Conservation (phyloP, 306 rosid genomes). For the Cercis canadensis region DNA sequence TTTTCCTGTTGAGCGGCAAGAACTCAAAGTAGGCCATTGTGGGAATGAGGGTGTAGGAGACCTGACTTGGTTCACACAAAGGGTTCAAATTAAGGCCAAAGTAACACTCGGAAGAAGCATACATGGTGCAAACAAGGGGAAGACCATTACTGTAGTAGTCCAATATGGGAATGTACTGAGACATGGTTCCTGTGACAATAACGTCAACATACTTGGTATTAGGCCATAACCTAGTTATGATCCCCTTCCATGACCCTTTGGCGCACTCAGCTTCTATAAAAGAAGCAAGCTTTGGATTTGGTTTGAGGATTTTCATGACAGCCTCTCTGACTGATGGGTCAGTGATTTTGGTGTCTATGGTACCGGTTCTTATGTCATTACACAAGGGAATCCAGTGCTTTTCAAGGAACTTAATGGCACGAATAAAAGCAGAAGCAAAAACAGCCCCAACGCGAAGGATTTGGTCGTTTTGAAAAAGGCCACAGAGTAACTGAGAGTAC, state of each 20-base stretch:
- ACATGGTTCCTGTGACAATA: conserved; percentile 74
- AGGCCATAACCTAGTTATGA: conserved; percentile 64
- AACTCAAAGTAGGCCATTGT: conserved; percentile 74
- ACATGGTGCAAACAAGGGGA: conserved; percentile 67
- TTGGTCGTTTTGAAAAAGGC: conserved; percentile 50
- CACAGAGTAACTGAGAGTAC: conserved; percentile 74
- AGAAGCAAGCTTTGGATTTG: conserved; percentile 53
- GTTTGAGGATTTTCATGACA: conserved; percentile 51
- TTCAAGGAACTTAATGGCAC: conserved; percentile 63
- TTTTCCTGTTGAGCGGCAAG: conserved; percentile 49
- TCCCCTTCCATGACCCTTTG: conserved; percentile 59
- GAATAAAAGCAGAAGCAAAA: conserved; percentile 73
- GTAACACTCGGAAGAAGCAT: conserved; percentile 73
- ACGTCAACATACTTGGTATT: conserved; percentile 69
- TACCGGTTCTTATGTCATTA: conserved; percentile 57
- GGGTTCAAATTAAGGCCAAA: conserved; percentile 71
- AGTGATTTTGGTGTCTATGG: conserved; percentile 39
- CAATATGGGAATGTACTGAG: conserved; percentile 63
- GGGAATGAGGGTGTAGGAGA: conserved; percentile 67
- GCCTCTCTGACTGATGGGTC: conserved; percentile 57
- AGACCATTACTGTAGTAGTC: conserved; percentile 62
- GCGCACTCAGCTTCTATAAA: conserved; percentile 52
- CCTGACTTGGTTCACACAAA: conserved; percentile 59
- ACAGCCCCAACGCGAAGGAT: conserved; percentile 75
- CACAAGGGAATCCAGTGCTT: conserved; percentile 53